Conservation (phyloP, 345 rosid genomes). For the Eutrema japonicum region DNA sequence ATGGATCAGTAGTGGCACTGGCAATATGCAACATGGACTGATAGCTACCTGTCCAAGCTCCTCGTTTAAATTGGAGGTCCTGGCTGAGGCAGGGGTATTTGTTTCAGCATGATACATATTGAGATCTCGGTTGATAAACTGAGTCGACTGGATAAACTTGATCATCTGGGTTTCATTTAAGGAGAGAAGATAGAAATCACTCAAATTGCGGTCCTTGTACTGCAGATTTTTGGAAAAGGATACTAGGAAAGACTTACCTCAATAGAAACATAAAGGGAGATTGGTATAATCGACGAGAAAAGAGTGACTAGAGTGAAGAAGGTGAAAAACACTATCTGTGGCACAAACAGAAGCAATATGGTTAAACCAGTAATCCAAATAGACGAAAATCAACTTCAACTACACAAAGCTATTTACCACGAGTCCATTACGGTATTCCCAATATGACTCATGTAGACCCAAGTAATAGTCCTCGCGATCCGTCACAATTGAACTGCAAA, state of each 20-base stretch:
- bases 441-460: constrained; percentile 58
- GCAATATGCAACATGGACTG: constrained; percentile 7
- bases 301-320: constrained; percentile 91
- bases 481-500: constrained; percentile 86
- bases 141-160: constrained; percentile 96
- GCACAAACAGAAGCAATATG: constrained; percentile 39
- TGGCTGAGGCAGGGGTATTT: constrained; percentile 89
- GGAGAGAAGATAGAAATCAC: constrained; percentile 30
- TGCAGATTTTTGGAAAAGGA: constrained; percentile 18
- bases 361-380: constrained; percentile 19
- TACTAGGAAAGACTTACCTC: constrained; percentile 62
- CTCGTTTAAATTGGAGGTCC: constrained; percentile 98
- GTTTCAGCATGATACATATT: constrained; percentile 91
- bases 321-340: constrained; percentile 76
- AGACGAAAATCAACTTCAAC: constrained; percentile 31
- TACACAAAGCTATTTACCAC: constrained; percentile 55
- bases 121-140: constrained; percentile 93
- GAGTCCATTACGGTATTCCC: constrained; percentile 75
- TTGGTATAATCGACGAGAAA: constrained; percentile 94
- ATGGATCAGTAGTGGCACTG: constrained; percentile 21
- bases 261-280: constrained; percentile 95
- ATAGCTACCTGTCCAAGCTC: constrained; percentile 96
- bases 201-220: constrained; percentile 24
- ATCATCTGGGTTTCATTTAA: constrained; percentile 67
- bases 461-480: constrained; percentile 68